These are phyloP conservation scores for Vitis rotundifolia DNA, from an alignment of 164 flowering plant species.

Conservation along the genomic window DNA sequence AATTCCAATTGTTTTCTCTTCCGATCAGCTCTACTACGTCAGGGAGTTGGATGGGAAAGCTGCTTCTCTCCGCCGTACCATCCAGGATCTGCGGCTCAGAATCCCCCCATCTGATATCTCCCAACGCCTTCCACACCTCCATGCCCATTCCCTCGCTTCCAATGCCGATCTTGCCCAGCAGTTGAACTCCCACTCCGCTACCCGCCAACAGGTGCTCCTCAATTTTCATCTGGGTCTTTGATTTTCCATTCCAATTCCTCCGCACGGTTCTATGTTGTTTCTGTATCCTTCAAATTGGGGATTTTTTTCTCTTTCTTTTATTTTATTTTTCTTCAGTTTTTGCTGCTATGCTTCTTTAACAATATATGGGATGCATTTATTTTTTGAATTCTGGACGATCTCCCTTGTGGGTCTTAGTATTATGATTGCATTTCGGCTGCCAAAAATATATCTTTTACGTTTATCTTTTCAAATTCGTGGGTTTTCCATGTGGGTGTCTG, in stretches of 20 bases:
- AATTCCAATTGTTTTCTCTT: conserved; percentile 57
- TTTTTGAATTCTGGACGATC: not conserved
- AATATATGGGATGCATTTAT: not conserved
- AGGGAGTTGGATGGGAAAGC: conserved; percentile 59
- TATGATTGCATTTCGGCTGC: too few species aligned
- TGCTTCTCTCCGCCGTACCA: conserved; percentile 59
- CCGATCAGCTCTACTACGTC: conserved; percentile 64
- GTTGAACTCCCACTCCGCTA: conserved; percentile 73
- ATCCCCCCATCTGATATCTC: conserved; percentile 86
- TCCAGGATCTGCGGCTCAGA: conserved; percentile 83
- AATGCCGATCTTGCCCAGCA: conserved; percentile 84
- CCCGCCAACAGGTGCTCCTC: conserved; percentile 64
- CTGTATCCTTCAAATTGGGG: not conserved
- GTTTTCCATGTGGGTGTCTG: not conserved
- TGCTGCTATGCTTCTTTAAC: not conserved
- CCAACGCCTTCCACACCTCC: conserved; percentile 90
- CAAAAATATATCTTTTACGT: too few species aligned
- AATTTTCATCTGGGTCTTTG: not conserved
- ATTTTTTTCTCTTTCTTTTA: too few species aligned
- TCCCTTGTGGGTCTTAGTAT: too few species aligned
- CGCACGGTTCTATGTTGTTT: not conserved
- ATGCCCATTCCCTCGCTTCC: conserved; percentile 92
- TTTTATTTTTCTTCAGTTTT: not conserved
- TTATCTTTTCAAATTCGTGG: not conserved
- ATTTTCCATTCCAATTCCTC: not conserved